Conservation (phyloP, 768 basidiomycete species). For the Calocybe cyanea region DNA sequence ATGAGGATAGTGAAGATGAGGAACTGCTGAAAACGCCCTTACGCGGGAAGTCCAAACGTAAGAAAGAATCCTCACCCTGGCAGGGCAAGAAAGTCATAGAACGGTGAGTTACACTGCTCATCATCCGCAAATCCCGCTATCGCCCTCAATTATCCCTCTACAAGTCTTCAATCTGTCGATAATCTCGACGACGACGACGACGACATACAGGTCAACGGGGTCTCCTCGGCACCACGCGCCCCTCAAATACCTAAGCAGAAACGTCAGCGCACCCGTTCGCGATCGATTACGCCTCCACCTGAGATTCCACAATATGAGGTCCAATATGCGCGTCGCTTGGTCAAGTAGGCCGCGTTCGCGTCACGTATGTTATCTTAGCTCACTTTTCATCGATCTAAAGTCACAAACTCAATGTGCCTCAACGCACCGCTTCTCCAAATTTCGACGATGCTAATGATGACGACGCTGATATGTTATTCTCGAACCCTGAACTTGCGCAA, state of each 20-base stretch:
- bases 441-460: constrained; percentile 36
- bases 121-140: no score
- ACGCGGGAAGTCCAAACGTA: constrained; percentile 36
- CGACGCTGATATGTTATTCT: constrained; percentile 48
- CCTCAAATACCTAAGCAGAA: constrained; percentile 32
- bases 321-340: constrained; percentile 52
- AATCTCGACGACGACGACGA: constrained; percentile 40
- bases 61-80: constrained; percentile 38
- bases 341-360: constrained; percentile 45
- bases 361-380: neutral
- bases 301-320: constrained; percentile 50
- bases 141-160: neutral
- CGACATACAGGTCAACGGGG: constrained; percentile 31
- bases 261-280: constrained; percentile 56
- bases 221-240: constrained; percentile 25
- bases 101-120: constrained; percentile 28
- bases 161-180: constrained; percentile 37
- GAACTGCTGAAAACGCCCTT: constrained; percentile 28
- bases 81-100: constrained; percentile 33
- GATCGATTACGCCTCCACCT: constrained; percentile 77
- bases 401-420: constrained; percentile 38
- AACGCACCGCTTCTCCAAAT: constrained; percentile 47
- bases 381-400: constrained; percentile 25
- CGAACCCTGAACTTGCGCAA: constrained; percentile 60
- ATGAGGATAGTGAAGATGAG: constrained; percentile 21